Percentiles rank a stretch among this genome's conserved stretches.
phyloP scores from a whole-genome alignment of 1,139 yeast species.

The Lodderomyces parapsilosis region DNA sequence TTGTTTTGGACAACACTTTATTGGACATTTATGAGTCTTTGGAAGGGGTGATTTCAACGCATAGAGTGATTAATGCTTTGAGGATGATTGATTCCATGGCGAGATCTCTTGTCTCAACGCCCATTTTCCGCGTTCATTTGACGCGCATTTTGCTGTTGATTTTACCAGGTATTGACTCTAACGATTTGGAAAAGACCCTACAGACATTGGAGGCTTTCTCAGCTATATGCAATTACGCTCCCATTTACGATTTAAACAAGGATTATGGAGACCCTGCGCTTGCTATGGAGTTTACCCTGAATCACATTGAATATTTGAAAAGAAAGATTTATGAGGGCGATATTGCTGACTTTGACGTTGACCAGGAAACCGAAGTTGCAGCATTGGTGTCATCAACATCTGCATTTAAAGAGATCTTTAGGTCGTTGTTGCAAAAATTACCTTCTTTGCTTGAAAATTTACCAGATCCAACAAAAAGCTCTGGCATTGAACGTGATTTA shows the following conservation, averaged over 20 bases:
- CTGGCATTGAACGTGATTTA: constrained; percentile 50
- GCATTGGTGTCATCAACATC: constrained; percentile 77
- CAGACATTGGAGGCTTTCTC: constrained; percentile 71
- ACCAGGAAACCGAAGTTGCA: constrained; percentile 44
- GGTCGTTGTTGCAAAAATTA: constrained; percentile 56
- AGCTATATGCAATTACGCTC: constrained; percentile 70
- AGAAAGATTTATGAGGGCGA: constrained; percentile 24
- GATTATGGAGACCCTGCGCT: constrained; percentile 49
- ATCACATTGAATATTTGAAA: constrained; percentile 55
- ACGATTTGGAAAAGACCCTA: constrained; percentile 76
- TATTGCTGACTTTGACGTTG: constrained; percentile 23
- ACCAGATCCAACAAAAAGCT: constrained; percentile 57
- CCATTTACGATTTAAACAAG: constrained; percentile 55
- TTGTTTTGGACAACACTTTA: constrained; percentile 63
- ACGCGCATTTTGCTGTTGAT: constrained; percentile 69
- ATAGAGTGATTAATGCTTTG: constrained; percentile 74
- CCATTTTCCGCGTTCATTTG: constrained; percentile 73
- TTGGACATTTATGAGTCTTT: constrained; percentile 82
- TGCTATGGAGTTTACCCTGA: constrained; percentile 72
- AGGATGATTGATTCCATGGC: constrained; percentile 65
- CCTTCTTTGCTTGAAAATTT: constrained; percentile 72
- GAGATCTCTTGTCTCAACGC: constrained; percentile 64
- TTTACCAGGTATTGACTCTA: constrained; percentile 83
- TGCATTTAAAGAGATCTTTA: constrained; percentile 63
- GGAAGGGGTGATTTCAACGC: constrained; percentile 78